Evolutionary conservation across 768 basidiomycete species (phyloP).

Genomic region (Leccinum imitatum): DNA sequence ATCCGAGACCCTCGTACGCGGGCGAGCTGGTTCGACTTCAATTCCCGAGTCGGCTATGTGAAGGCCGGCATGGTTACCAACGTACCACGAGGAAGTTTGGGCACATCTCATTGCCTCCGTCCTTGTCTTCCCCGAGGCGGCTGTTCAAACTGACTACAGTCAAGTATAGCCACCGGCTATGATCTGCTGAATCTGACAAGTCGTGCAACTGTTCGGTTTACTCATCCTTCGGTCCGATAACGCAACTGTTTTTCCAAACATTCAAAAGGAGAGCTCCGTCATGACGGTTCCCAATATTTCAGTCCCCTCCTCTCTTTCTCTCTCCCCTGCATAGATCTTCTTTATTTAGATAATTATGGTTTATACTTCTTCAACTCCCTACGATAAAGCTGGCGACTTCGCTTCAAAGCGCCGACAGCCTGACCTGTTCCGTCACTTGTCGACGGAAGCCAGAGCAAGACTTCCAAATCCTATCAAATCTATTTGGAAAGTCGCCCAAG

Average conservation of each 20-base stretch:
- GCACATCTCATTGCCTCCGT: background rate
- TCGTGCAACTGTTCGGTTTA: background rate
- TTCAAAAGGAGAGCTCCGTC: constrained; percentile 15
- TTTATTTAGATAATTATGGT: constrained; percentile 22
- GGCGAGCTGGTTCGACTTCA: constrained; percentile 20
- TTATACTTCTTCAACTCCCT: constrained; percentile 18
- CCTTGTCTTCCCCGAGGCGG: background rate
- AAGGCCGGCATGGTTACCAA: background rate
- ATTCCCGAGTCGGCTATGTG: background rate
- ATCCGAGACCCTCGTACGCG: background rate
- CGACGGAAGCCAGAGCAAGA: constrained; percentile 33
- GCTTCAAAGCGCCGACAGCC: constrained; percentile 28
- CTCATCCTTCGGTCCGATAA: background rate
- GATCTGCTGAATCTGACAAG: background rate
- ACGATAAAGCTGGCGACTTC: constrained; percentile 12
- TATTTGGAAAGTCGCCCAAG: constrained; percentile 37
- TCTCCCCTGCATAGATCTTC: background rate
- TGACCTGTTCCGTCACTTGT: constrained; percentile 35
- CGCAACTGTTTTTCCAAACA: background rate
- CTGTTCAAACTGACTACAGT: background rate
- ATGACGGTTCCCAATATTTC: background rate
- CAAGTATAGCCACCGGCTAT: background rate
- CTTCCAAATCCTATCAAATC: constrained; percentile 38
- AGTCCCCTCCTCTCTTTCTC: no score
- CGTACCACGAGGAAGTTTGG: background rate